Conservation (phyloP, 352 stramenopile genomes). For the Thraustochytrium striatum region DNA sequence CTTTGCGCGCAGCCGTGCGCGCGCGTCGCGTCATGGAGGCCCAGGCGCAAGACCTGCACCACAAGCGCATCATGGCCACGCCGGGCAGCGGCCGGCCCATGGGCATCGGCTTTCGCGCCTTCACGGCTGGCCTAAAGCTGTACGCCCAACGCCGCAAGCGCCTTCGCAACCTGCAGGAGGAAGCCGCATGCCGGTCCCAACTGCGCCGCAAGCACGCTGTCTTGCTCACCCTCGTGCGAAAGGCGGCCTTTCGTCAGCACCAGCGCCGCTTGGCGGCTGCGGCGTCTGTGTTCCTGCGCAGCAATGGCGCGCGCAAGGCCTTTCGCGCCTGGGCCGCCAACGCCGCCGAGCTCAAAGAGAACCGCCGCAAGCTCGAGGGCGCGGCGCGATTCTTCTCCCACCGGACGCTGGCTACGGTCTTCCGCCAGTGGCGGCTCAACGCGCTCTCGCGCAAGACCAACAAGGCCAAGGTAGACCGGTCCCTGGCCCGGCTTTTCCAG, state of each 20-base stretch:
- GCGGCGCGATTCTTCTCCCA: too few species aligned
- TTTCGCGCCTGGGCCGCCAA: too few species aligned
- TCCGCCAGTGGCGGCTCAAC: background rate
- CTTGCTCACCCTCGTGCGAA: background rate
- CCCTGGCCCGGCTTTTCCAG: slow-evolving; percentile 9
- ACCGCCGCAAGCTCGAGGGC: too few species aligned
- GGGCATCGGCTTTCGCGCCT: background rate
- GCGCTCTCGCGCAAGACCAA: background rate
- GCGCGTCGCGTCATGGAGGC: background rate
- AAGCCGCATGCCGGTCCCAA: background rate
- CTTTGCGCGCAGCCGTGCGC: background rate
- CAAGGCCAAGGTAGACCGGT: background rate
- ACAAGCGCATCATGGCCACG: slow-evolving; percentile 5
- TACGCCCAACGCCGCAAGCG: too few species aligned
- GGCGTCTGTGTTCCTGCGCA: too few species aligned
- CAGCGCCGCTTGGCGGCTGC: too few species aligned
- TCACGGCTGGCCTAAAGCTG: too few species aligned
- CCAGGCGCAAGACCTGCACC: background rate
- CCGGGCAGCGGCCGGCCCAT: background rate
- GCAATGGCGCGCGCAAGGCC: too few species aligned
- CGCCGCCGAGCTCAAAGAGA: too few species aligned
- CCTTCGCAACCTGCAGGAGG: too few species aligned
- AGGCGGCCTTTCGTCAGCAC: background rate
- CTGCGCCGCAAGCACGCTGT: background rate
- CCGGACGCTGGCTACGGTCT: too few species aligned